These are phyloP conservation scores for Thozetella sp. DNA, from an alignment of 495 filamentous ascomycete genomes.

Conservation along the genomic window DNA sequence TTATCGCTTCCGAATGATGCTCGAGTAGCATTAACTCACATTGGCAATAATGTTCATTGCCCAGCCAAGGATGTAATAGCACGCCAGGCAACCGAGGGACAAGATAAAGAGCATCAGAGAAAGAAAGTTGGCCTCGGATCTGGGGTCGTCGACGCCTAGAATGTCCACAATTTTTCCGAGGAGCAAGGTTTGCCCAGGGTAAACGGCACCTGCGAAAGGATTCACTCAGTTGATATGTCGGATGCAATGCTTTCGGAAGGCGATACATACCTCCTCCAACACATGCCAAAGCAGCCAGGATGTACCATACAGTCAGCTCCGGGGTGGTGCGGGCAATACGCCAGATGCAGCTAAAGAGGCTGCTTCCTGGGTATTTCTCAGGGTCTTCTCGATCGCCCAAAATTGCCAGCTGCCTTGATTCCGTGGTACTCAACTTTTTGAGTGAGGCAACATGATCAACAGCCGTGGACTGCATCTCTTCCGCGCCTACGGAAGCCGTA, in stretches of 20 bases:
- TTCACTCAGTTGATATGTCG: not conserved
- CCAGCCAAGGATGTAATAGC: not conserved
- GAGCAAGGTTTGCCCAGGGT: conserved; percentile 6
- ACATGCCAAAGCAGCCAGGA: not conserved
- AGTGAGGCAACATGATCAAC: not conserved
- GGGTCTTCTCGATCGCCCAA: no score
- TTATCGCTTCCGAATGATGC: no score
- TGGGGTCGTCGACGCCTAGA: conserved; percentile 35
- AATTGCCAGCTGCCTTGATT: no score
- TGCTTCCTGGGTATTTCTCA: no score
- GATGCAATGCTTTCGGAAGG: not conserved
- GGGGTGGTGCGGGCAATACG: not conserved
- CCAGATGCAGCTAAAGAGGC: no score
- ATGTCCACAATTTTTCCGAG: conserved; percentile 8
- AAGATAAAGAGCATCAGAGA: not conserved
- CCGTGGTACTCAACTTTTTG: no score
- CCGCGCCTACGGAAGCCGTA: not conserved
- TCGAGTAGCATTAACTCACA: no score
- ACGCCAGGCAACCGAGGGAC: not conserved
- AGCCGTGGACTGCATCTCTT: not conserved
- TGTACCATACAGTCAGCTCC: not conserved
- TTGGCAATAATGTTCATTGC: not conserved
- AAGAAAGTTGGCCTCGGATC: not conserved
- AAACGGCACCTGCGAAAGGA: conserved; percentile 14
- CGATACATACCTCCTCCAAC: not conserved